These are phyloP conservation scores for Vaccinium myrtillus DNA, from an alignment of 148 eudicot species.

Conservation along the genomic window DNA sequence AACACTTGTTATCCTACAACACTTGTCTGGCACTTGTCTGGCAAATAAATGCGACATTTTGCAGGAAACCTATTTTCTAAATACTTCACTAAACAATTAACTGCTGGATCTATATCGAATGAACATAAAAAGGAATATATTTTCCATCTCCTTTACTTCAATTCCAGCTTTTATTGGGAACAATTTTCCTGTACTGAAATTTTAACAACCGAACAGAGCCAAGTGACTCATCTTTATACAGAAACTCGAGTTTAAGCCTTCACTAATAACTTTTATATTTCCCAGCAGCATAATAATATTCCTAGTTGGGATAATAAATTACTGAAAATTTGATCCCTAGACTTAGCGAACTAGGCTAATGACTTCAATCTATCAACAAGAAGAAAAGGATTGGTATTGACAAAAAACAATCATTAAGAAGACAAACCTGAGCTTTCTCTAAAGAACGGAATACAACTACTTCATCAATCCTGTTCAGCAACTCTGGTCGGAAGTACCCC, in stretches of 20 bases:
- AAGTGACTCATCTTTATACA: background rate
- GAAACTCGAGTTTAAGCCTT: background rate
- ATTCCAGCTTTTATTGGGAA: background rate
- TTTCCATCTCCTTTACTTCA: background rate
- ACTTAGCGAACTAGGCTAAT: background rate
- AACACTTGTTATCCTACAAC: background rate
- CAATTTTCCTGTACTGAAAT: background rate
- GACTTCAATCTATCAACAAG: background rate
- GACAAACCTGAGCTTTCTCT: slow-evolving; percentile 55
- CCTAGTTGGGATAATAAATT: background rate
- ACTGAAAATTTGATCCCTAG: background rate
- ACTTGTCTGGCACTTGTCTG: background rate
- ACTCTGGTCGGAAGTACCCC: slow-evolving; percentile 56
- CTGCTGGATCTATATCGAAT: background rate
- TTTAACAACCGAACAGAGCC: background rate
- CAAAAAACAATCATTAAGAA: background rate
- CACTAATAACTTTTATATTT: background rate
- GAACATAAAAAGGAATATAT: background rate
- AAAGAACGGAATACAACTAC: slow-evolving; percentile 57
- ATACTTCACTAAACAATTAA: background rate
- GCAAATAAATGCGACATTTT: background rate
- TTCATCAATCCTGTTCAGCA: slow-evolving; percentile 61
- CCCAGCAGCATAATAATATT: background rate
- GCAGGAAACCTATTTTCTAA: background rate
- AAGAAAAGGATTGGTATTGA: background rate